Evolutionary conservation across 1,284 basidiomycete species (phyloP).

Genomic region (Ceratobasidium sp.): DNA sequence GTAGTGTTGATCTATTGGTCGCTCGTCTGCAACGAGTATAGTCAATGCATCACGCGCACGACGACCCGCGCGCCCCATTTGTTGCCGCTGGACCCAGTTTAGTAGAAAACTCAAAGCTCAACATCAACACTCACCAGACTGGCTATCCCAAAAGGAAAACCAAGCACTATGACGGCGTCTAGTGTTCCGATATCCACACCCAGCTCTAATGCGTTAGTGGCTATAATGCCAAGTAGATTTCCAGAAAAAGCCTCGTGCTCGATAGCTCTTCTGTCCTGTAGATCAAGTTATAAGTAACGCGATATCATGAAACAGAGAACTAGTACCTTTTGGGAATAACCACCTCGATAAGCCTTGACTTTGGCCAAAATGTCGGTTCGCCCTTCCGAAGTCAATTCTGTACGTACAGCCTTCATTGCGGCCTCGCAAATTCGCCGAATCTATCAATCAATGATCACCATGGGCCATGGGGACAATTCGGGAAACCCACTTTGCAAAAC

Average conservation of each 20-base stretch:
- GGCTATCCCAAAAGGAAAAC: slow-evolving; percentile 80
- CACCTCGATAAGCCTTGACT: slow-evolving; percentile 87
- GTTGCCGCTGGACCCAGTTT: slow-evolving; percentile 68
- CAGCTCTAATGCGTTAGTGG: slow-evolving; percentile 89
- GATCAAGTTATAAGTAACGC: neutral
- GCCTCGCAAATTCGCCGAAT: slow-evolving; percentile 83
- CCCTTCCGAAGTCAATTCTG: slow-evolving; percentile 77
- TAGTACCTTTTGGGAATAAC: slow-evolving; percentile 64
- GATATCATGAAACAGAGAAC: neutral
- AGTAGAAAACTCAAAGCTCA: neutral
- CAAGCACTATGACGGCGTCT: slow-evolving; percentile 89
- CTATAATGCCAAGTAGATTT: slow-evolving; percentile 82
- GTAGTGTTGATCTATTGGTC: slow-evolving; percentile 82
- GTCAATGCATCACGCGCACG: slow-evolving; percentile 83
- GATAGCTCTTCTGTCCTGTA: slow-evolving; percentile 80
- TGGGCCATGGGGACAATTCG: neutral
- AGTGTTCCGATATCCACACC: slow-evolving; percentile 90
- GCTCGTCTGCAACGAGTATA: slow-evolving; percentile 74
- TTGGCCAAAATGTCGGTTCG: slow-evolving; percentile 76
- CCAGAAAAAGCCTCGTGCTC: slow-evolving; percentile 89
- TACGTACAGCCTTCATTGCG: slow-evolving; percentile 81
- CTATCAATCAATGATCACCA: slow-evolving; percentile 51
- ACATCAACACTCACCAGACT: slow-evolving; percentile 66
- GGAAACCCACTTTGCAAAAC: slow-evolving; percentile 77
- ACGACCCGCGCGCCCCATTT: slow-evolving; percentile 88